Base-by-base conservation (phyloP, 805 yeast species). In the Allodekkera sacchari region DNA sequence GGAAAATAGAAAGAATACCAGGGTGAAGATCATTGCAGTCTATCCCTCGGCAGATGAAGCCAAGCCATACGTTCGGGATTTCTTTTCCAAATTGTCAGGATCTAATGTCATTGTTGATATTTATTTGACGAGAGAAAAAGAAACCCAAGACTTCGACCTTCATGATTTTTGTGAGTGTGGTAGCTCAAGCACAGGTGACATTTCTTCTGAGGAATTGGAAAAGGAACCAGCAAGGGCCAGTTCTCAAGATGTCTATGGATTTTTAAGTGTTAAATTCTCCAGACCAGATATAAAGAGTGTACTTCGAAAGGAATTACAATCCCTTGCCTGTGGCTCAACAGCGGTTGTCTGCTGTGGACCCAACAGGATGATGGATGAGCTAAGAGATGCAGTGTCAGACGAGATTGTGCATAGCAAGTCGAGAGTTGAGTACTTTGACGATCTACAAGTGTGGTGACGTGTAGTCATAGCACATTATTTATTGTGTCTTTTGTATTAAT, bases 361-460 rank as follows among this genome's bases (percentile, higher is more conserved):
- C 42, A 58, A 61, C 14, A 33, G 47, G 8, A 56, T 68, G 57
- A 63, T 55, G 27, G 87, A 77, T 45, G 64, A 57, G 3, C 42
- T 75, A 13, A 64, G 89, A 47, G 48, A 57, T 24, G 50, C 66
- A 4, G 67, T 76, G 4, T 60, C 68, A 1, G 41, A 58, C 25
- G 50, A 66, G 34, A 49, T 74, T 31, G 54, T 61, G 22, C 38
- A 53, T 18, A 55, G 58, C 32, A 51, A 63, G 11, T 59, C 66
- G 30, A 64, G 82, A 27, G 68, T 82, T 13, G 88, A 79, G 38
- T 76, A 76, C 45, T 77, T 64, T 47, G 94, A 84, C 50, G 88
- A 82, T 47, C 66, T 79, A 30, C 85, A 80, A 56, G 63, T 68
- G 9, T 83, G 94, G 94, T 76, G 25, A 38, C n/a, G n/a, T n/a